phyloP scores from a whole-genome alignment of 163 green algal species.

The Scenedesmus sp. region DNA sequence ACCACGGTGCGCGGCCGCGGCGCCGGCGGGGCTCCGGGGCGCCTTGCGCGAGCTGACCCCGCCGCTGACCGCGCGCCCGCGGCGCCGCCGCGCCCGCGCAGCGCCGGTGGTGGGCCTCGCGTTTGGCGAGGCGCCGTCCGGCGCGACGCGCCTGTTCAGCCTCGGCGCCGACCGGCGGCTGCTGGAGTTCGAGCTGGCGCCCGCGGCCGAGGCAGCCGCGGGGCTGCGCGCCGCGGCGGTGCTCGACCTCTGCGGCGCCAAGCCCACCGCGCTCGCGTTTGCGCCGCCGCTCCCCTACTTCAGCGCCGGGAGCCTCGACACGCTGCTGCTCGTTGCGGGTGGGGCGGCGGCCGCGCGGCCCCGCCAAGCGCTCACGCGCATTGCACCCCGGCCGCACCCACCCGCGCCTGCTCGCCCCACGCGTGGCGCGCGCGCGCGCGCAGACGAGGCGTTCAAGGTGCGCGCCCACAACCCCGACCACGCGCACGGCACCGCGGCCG shows the following conservation, averaged over 20 bases:
- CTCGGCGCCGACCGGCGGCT: conserved; percentile 67
- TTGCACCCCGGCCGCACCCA: too few relatives aligned
- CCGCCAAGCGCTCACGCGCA: too few relatives aligned
- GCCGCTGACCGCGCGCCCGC: too few relatives aligned
- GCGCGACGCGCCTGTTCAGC: conserved; percentile 71
- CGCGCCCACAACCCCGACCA: conserved; percentile 69
- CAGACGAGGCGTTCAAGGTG: conserved; percentile 75
- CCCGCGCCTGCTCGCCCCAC: background rate
- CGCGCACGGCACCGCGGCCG: background rate
- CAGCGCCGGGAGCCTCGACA: conserved; percentile 60
- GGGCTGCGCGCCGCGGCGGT: conserved; percentile 41
- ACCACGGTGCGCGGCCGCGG: conserved; percentile 61
- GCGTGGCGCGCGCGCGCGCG: background rate
- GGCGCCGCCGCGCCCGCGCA: too few relatives aligned
- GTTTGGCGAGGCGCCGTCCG: conserved; percentile 71
- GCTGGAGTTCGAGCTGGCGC: conserved; percentile 71
- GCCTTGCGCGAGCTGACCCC: too few relatives aligned
- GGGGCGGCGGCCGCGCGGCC: too few relatives aligned
- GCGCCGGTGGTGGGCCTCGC: conserved; percentile 58
- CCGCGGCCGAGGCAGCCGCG: conserved; percentile 19
- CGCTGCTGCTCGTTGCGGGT: conserved; percentile 68
- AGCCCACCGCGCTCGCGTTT: conserved; percentile 66
- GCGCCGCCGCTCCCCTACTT: conserved; percentile 76
- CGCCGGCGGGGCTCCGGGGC: too few relatives aligned
- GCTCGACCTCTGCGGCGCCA: conserved; percentile 19